These are phyloP conservation scores for Tetrapisispora taiwanensis DNA, from an alignment of 805 yeast species.

Conservation along the genomic window DNA sequence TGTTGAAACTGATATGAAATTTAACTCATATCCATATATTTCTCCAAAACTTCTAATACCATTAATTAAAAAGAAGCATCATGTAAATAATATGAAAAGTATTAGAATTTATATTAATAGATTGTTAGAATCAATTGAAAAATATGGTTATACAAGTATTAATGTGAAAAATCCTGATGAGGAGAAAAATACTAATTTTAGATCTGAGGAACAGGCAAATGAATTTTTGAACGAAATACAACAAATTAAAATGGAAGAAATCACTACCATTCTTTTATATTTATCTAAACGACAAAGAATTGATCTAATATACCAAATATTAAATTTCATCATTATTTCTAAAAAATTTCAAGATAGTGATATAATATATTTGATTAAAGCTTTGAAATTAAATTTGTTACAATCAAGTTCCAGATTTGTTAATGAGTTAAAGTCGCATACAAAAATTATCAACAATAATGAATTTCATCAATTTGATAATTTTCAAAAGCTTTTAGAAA, in stretches of 20 bases:
- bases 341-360: constrained; percentile 10
- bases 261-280: constrained; percentile 18
- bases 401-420: background rate
- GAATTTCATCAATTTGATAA: background rate
- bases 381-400: background rate
- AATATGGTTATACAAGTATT: constrained; percentile 12
- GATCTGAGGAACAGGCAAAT: constrained; percentile 25
- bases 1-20: constrained; percentile 19
- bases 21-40: constrained; percentile 24
- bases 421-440: background rate
- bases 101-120: constrained; percentile 29
- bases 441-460: background rate
- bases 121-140: constrained; percentile 19
- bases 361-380: background rate
- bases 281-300: constrained; percentile 13
- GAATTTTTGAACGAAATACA: constrained; percentile 23
- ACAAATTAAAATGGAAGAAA: constrained; percentile 19
- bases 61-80: constrained; percentile 29
- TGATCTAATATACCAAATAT: constrained; percentile 3
- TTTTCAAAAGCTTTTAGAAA: background rate
- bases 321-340: constrained; percentile 14
- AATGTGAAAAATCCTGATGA: constrained; percentile 5
- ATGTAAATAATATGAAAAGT: constrained; percentile 14
- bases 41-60: constrained; percentile 30
- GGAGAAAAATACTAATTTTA: constrained; percentile 7